phyloP scores from a whole-genome alignment of 768 basidiomycete species.

The Amanita rubescens region DNA sequence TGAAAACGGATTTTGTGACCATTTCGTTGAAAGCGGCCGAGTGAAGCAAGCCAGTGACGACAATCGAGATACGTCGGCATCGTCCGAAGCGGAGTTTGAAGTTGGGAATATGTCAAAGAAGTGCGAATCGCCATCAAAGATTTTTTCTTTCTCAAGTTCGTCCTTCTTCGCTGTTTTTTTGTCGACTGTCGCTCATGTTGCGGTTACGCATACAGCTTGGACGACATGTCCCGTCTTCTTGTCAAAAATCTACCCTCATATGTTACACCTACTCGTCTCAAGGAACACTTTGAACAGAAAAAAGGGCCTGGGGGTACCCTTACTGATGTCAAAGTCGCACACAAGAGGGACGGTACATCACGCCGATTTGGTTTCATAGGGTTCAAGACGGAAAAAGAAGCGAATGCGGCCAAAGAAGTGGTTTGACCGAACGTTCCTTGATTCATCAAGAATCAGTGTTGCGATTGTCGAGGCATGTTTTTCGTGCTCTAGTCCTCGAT shows the following conservation, averaged over 20 bases:
- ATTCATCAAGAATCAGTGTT: constrained; percentile 70
- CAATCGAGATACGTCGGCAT: constrained; percentile 13
- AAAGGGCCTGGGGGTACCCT: constrained; percentile 58
- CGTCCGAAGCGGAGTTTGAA: constrained; percentile 16
- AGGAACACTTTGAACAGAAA: constrained; percentile 59
- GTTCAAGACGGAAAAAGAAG: constrained; percentile 76
- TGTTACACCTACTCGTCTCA: constrained; percentile 55
- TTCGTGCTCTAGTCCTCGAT: constrained; percentile 2
- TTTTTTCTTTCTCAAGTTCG: constrained; percentile 6
- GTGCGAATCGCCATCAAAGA: neutral
- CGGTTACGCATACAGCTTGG: neutral
- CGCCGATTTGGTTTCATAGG: constrained; percentile 92
- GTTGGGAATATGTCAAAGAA: too few relatives aligned
- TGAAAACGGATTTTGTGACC: constrained; percentile 21
- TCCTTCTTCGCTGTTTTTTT: constrained; percentile 5
- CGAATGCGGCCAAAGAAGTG: constrained; percentile 66
- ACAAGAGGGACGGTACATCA: constrained; percentile 69
- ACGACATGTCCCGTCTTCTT: constrained; percentile 71
- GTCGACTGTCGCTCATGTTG: neutral
- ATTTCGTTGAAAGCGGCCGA: neutral
- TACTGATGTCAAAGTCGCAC: constrained; percentile 82
- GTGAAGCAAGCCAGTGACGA: neutral
- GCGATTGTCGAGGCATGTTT: constrained; percentile 65
- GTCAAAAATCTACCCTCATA: constrained; percentile 75
- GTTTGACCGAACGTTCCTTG: constrained; percentile 82